Evolutionary conservation across 495 filamentous ascomycete genomes (phyloP).

Genomic region (Neurospora tetraspora): DNA sequence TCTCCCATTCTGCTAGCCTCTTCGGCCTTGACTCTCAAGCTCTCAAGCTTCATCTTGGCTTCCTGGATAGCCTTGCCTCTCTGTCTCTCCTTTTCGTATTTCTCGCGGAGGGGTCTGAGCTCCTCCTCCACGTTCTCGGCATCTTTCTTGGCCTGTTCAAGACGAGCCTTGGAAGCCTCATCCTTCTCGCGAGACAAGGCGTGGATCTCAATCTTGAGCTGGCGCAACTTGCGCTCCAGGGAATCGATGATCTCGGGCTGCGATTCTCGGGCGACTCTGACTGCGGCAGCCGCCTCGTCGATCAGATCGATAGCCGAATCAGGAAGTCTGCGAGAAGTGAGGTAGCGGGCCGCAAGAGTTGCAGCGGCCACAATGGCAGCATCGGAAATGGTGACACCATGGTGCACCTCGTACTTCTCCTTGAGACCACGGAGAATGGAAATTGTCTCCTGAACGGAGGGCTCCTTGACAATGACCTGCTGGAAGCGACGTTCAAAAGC

Average conservation of each 20-base stretch:
- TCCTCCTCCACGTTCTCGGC: slow-evolving; percentile 89
- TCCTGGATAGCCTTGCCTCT: slow-evolving; percentile 88
- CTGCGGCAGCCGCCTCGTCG: slow-evolving; percentile 91
- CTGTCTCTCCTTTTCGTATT: slow-evolving; percentile 85
- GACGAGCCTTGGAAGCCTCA: slow-evolving; percentile 73
- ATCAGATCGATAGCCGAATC: slow-evolving; percentile 95
- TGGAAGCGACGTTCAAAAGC: slow-evolving; percentile 98
- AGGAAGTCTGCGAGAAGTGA: slow-evolving; percentile 81
- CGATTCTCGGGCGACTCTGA: slow-evolving; percentile 87
- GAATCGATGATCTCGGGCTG: slow-evolving; percentile 92
- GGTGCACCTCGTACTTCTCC: slow-evolving; percentile 95
- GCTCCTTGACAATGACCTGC: slow-evolving; percentile 93
- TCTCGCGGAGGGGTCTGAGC: slow-evolving; percentile 80
- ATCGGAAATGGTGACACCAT: slow-evolving; percentile 92
- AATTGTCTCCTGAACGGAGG: slow-evolving; percentile 76
- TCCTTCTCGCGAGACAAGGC: slow-evolving; percentile 90
- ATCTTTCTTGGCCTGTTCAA: slow-evolving; percentile 75
- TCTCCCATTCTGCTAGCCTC: slow-evolving; percentile 84
- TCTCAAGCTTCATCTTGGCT: slow-evolving; percentile 88
- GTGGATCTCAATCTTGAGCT: slow-evolving; percentile 93
- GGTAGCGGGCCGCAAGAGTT: slow-evolving; percentile 79
- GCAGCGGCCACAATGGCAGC: slow-evolving; percentile 86
- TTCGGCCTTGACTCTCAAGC: slow-evolving; percentile 77
- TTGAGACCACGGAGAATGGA: slow-evolving; percentile 96
- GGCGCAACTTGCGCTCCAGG: slow-evolving; percentile 75